Conservation (phyloP, 1,284 basidiomycete genomes). For the Moniliella sp. region DNA sequence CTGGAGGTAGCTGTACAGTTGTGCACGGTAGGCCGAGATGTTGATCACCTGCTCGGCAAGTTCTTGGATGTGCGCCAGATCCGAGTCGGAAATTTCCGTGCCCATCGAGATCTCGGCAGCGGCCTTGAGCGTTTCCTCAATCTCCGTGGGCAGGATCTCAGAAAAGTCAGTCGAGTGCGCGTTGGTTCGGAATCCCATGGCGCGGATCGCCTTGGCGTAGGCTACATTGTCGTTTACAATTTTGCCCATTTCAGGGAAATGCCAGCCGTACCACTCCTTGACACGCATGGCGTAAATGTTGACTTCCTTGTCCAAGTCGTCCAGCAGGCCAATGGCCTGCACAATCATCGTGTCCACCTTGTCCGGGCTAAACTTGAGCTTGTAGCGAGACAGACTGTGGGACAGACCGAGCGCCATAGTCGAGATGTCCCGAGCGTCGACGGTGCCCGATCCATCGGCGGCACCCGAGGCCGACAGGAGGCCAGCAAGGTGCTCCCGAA, state of each 20-base stretch:
- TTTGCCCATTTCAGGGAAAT: constrained; percentile 89
- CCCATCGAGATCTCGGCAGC: constrained; percentile 89
- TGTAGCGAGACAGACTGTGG: constrained; percentile 89
- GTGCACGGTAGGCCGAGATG: constrained; percentile 79
- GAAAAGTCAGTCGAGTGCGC: constrained; percentile 65
- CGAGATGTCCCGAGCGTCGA: constrained; percentile 65
- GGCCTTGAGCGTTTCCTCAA: constrained; percentile 70
- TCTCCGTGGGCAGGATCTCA: constrained; percentile 60
- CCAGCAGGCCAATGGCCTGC: constrained; percentile 89
- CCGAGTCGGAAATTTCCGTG: constrained; percentile 68
- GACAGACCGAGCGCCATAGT: constrained; percentile 96
- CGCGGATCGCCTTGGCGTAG: constrained; percentile 75
- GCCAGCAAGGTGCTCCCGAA: constrained; percentile 64
- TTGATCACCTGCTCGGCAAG: constrained; percentile 80
- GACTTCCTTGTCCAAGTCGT: constrained; percentile 98
- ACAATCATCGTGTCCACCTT: constrained; percentile 99
- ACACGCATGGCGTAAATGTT: constrained; percentile 97
- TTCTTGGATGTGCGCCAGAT: constrained; percentile 83
- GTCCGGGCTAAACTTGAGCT: constrained; percentile 94
- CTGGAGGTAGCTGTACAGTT: constrained; percentile 63
- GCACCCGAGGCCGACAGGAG: constrained; percentile 40
- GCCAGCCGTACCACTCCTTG: constrained; percentile 99
- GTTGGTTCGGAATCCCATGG: constrained; percentile 62
- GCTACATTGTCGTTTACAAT: constrained; percentile 85
- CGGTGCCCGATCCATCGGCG: too few species aligned